Base-by-base conservation (phyloP, 352 stramenopile species). In the Phytophthora capsici region DNA sequence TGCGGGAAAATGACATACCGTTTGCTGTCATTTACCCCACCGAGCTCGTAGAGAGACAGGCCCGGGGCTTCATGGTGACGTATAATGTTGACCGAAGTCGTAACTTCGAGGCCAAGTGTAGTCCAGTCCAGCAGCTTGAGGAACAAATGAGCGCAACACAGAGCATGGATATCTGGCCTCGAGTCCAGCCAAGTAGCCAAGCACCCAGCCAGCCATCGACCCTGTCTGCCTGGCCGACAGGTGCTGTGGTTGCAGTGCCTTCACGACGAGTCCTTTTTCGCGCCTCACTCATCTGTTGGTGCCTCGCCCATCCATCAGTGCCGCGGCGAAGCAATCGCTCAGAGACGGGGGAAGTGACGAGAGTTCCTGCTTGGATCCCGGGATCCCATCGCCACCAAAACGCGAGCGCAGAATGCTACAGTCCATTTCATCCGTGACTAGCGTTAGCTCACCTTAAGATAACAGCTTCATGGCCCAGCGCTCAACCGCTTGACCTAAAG, bases 1-100 rank as follows among this genome's bases (percentile, higher is more conserved):
- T 45, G 47, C 57, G 53, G 62, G 62, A 36, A 61, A 58, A 44
- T 32, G 59, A n/a, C n/a, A n/a, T n/a, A n/a, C n/a, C n/a, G n/a
- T n/a, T n/a, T n/a, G n/a, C n/a, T n/a, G n/a, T n/a, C n/a, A n/a
- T n/a, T n/a, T n/a, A n/a, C 58, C 49, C 45, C 46, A 65, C 57
- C 46, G 46, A 65, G 44, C 22, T 38, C 13, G 30, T 23, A 66
- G 49, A 56, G 61, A 51, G 59, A 67, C 59, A 62, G 59, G 50
- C 26, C 37, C 20, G 20, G 16, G 23, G 40, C 44, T 58, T 59
- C 57, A 34, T 34, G 28, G 28, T 13, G 28, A 34, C 28, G 28
- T 34, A 34, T 7, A 32, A 8, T 34, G 28, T 32, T 32, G 26
- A 32, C 26, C 26, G 26, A 32, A 32, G 36, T 57, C 57, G 57